Evolutionary conservation across 73 alveolate genomes (phyloP).

Genomic region (Paramecium sonneborni): DNA sequence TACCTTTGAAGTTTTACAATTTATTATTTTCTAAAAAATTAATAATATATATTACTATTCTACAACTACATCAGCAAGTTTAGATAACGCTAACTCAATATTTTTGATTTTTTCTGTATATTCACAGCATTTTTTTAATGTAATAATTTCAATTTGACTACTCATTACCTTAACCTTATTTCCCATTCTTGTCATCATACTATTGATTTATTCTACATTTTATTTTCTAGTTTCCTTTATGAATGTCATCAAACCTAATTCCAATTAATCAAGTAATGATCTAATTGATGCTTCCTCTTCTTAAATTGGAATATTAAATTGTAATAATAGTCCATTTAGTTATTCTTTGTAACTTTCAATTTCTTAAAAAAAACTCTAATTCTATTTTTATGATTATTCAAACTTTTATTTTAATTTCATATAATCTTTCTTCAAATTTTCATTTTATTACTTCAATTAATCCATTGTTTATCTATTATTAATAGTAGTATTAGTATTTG

Average conservation of each 20-base stretch:
- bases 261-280: neutral
- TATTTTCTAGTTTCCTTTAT: neutral
- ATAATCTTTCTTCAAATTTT: neutral
- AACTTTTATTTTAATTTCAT: neutral
- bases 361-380: neutral
- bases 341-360: constrained; percentile 2
- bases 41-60: neutral
- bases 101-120: neutral
- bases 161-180: neutral
- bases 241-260: neutral
- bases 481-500: constrained; percentile 19
- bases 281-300: neutral
- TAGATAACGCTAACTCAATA: neutral
- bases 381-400: neutral
- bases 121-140: neutral
- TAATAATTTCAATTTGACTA: neutral
- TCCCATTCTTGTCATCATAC: constrained; percentile 17
- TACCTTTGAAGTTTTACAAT: neutral
- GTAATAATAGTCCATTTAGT: neutral
- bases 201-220: neutral
- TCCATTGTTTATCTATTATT: constrained; percentile 31
- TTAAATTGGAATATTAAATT: neutral
- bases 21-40: neutral
- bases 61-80: neutral
- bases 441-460: neutral